Conservation (phyloP, 495 filamentous ascomycete species). For the Hypoxylon cercidicola region DNA sequence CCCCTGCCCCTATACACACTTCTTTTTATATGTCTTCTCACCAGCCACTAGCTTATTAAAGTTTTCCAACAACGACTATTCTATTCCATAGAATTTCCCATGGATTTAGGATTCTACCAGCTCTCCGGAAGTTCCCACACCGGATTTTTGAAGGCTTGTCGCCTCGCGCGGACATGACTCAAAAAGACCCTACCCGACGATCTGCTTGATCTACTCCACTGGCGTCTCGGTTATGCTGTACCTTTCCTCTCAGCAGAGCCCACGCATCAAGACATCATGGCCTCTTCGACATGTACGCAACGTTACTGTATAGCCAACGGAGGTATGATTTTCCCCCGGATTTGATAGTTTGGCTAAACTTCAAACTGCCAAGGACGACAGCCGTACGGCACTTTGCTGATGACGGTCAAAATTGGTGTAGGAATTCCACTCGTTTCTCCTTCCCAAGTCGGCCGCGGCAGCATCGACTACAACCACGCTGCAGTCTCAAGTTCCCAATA, state of each 20-base stretch:
- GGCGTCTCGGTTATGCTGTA: constrained; percentile 25
- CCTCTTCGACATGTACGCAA: constrained; percentile 36
- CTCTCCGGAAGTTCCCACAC: constrained; percentile 16
- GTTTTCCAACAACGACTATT: constrained; percentile 8
- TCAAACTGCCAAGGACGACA: constrained; percentile 43
- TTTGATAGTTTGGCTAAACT: constrained; percentile 44
- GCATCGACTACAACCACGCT: constrained; percentile 32
- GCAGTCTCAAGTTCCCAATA: constrained; percentile 14
- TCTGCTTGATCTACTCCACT: constrained; percentile 33
- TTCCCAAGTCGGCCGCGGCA: constrained; percentile 30
- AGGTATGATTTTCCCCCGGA: constrained; percentile 40
- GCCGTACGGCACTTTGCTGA: constrained; percentile 37
- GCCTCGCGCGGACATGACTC: constrained; percentile 9
- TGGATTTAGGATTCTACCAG: constrained; percentile 21
- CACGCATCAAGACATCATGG: constrained; percentile 19
- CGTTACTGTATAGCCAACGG: constrained; percentile 37
- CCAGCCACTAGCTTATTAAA: constrained; percentile 16
- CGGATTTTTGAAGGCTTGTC: constrained; percentile 15
- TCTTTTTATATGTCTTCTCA: constrained; percentile 22
- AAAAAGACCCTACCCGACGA: constrained; percentile 22
- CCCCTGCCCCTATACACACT: constrained; percentile 21
- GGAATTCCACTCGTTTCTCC: constrained; percentile 10
- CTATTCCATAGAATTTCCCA: constrained; percentile 17
- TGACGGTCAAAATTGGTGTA: constrained; percentile 17
- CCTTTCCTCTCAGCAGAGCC: constrained; percentile 11